These are phyloP conservation scores for Didymella arachidicola DNA, from an alignment of 2,329 filamentous ascomycete genomes.

Conservation along the genomic window DNA sequence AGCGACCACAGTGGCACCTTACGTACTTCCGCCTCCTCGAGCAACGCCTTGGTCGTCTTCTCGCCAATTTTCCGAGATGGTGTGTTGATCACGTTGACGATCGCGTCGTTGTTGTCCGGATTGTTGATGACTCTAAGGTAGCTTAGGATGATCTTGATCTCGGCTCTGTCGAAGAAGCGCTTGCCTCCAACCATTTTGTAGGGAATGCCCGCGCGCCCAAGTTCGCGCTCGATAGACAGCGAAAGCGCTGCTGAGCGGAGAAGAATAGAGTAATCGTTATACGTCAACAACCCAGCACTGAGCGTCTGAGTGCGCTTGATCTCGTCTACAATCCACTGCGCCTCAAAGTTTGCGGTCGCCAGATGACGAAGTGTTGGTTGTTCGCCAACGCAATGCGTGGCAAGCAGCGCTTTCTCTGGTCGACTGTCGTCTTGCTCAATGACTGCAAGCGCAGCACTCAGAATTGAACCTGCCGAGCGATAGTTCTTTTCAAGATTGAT, in stretches of 20 bases:
- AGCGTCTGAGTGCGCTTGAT: conserved; percentile 74
- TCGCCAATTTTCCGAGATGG: conserved; percentile 84
- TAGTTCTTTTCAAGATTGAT: conserved; percentile 94
- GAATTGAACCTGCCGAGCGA: conserved; percentile 84
- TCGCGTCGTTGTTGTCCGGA: conserved; percentile 84
- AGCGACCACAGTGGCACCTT: conserved; percentile 78
- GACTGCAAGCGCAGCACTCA: conserved; percentile 79
- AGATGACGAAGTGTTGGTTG: conserved; percentile 81
- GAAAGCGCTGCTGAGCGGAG: conserved; percentile 86
- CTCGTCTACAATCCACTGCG: conserved; percentile 87
- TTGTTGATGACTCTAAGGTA: conserved; percentile 87
- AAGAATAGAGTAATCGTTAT: conserved; percentile 84
- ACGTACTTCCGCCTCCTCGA: conserved; percentile 77
- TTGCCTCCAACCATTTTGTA: conserved; percentile 93
- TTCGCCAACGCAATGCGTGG: conserved; percentile 81
- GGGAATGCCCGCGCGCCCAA: conserved; percentile 81
- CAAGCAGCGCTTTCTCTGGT: conserved; percentile 79
- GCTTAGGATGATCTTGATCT: conserved; percentile 86
- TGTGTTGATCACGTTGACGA: conserved; percentile 83
- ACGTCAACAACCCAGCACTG: conserved; percentile 75
- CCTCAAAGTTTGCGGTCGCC: conserved; percentile 74
- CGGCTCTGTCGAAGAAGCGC: conserved; percentile 89
- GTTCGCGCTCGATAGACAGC: conserved; percentile 80
- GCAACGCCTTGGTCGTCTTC: conserved; percentile 73
- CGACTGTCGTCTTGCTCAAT: conserved; percentile 88